These are phyloP conservation scores for Marasmius oreades DNA, from an alignment of 1,284 basidiomycete species.

Conservation along the genomic window DNA sequence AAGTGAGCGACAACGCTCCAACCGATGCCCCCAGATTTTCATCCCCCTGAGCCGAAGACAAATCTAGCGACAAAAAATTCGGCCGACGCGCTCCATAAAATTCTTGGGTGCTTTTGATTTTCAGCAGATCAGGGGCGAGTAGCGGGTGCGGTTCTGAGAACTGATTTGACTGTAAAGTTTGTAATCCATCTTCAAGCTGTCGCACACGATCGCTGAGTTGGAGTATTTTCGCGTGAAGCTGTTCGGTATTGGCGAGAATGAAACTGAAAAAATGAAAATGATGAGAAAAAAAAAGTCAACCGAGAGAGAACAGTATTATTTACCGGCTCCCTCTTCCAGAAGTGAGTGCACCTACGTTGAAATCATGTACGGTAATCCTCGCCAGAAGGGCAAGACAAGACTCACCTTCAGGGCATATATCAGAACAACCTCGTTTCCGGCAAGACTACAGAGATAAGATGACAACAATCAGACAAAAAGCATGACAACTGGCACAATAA, in stretches of 20 bases:
- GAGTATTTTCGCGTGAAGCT: conserved; percentile 58
- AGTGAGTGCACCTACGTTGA: conserved; percentile 38
- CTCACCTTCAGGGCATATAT: conserved; percentile 56
- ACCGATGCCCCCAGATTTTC: conserved; percentile 21
- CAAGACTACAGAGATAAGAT: conserved; percentile 55
- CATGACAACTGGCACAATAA: conserved; percentile 2
- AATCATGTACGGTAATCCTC: conserved; percentile 3
- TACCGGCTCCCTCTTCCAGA: conserved; percentile 49
- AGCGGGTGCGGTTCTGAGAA: conserved; percentile 49
- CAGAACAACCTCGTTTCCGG: conserved; percentile 56
- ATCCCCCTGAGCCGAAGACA: conserved; percentile 16
- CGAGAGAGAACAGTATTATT: too few relatives aligned
- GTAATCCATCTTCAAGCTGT: conserved; percentile 55
- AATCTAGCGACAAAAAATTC: conserved; percentile 13
- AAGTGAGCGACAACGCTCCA: conserved; percentile 2
- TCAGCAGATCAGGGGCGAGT: conserved; percentile 41
- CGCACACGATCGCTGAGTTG: conserved; percentile 56
- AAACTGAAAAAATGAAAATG: conserved; percentile 33
- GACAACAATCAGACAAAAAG: conserved; percentile 19
- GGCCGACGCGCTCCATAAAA: conserved; percentile 32
- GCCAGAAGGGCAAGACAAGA: conserved; percentile 10
- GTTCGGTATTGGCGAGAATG: conserved; percentile 61
- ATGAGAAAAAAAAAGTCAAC: conserved; percentile 14
- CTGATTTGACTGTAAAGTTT: conserved; percentile 33
- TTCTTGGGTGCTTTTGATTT: conserved; percentile 50